These are phyloP conservation scores for Dendrobium huoshanense DNA, from an alignment of 106 monocot species.

Conservation along the genomic window DNA sequence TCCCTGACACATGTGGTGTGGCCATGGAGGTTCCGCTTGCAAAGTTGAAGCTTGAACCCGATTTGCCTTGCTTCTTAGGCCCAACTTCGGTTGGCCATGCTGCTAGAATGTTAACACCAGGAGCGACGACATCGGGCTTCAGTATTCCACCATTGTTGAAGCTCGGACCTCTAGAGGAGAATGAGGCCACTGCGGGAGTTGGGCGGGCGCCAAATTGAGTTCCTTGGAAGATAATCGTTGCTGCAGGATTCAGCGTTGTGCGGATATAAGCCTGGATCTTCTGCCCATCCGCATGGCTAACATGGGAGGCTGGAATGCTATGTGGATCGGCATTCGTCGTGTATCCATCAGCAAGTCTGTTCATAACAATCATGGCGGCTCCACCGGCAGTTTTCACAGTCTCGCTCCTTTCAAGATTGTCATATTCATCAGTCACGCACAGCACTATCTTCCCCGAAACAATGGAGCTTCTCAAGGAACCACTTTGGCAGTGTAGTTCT, in stretches of 20 bases:
- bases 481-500: conserved; percentile 2
- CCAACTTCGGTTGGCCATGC: conserved; percentile 12
- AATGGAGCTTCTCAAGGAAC: neutral
- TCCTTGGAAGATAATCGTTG: conserved; percentile 11
- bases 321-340: conserved; percentile 16
- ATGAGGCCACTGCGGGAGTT: conserved; percentile 19
- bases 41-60: conserved; percentile 1
- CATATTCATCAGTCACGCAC: neutral
- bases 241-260: conserved; percentile 11
- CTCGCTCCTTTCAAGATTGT: conserved; percentile 3
- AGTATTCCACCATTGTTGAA: conserved; percentile 24
- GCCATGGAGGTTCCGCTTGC: conserved; percentile 15
- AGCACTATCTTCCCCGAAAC: conserved; percentile 2
- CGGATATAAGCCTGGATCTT: conserved; percentile 14
- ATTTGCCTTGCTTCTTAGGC: neutral
- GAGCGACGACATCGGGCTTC: conserved; percentile 39
- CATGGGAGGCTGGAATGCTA: conserved; percentile 24
- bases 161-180: conserved; percentile 41
- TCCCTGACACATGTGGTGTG: conserved; percentile 10
- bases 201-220: conserved; percentile 3
- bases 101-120: conserved; percentile 33
- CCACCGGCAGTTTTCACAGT: conserved; percentile 22
- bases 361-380: conserved; percentile 20
- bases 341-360: neutral
- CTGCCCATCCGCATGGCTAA: conserved; percentile 1